Evolutionary conservation across 176 grass and related monocot genomes (phyloP), one percentile per base, ranked within the genome.

Genomic region (Avena insularis): DNA sequence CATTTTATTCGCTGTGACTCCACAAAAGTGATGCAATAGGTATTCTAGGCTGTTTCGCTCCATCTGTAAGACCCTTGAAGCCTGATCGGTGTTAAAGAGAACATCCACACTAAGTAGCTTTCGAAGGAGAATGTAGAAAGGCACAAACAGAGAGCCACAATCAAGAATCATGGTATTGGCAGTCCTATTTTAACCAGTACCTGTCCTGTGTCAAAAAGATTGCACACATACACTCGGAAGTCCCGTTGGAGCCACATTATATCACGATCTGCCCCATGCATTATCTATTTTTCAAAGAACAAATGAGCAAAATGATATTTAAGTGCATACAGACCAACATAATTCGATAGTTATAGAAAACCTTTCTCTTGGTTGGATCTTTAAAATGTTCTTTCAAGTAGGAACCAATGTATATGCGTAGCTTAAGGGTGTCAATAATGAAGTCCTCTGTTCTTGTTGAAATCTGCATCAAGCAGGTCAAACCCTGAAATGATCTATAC

Each of bases 381-480:
- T 96, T 94, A 74, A 99, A 99, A 87, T 85, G 35, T 45, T 87
- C 93, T 87, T 79, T 90, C 81, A 98, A 71, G 81, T 96, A 92
- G 70, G 85, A 81, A 68, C 94, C 94, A 60, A 94, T 85, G 83
- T 89, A 89, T 80, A 99, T 94, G 49, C 92, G 92, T 77, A 99
- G 91, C 72, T 99, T 99, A 65, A 99, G 89, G 70, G 97, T 96
- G 78, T 96, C 97, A 64, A 99, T 86, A 73, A 99, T 80, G 89
- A 94, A 99, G 79, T 99, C 90, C 62, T 99, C 94, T 67, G 89
- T 93, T 93, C 97, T 99, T 81, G 97, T 99, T 91, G 97, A 99
- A 79, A 99, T 94, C 85, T 99, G 97, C 97, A 99, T 96, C 87
- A 99, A 90, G 85, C 97, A 99, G 67, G 97, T 99, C 80, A 99